Conservation (phyloP, 179 eudicot species). For the Silene noctiflora region DNA sequence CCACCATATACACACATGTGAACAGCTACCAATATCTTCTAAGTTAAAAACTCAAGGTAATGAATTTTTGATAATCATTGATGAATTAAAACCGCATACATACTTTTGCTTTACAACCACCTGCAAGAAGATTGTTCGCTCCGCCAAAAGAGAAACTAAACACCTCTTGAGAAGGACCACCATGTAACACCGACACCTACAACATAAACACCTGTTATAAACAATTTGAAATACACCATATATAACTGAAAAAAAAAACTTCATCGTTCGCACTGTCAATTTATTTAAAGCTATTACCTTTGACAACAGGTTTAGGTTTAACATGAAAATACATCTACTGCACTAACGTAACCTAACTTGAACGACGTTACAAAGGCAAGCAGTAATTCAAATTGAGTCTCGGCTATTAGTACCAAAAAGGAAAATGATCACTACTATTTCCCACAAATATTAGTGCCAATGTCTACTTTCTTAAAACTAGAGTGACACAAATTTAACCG, state of each 20-base stretch:
- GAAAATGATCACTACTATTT: too few relatives aligned
- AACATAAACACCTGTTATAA: conserved; percentile 18
- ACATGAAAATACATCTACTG: background rate
- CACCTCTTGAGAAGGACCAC: conserved; percentile 70
- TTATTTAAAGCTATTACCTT: background rate
- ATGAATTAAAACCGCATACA: background rate
- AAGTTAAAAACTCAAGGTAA: too few relatives aligned
- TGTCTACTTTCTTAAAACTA: background rate
- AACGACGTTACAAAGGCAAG: background rate
- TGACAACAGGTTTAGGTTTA: background rate
- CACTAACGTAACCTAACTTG: background rate
- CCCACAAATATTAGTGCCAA: background rate
- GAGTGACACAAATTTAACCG: background rate
- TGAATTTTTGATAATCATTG: background rate
- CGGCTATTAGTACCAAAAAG: background rate
- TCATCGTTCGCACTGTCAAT: background rate
- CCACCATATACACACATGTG: background rate
- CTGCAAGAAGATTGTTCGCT: conserved; percentile 70
- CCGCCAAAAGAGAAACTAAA: conserved; percentile 82
- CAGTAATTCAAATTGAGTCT: background rate
- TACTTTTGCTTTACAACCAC: conserved; percentile 89
- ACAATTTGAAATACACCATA: background rate
- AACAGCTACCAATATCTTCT: background rate
- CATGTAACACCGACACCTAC: conserved; percentile 64
- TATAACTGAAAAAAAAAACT: background rate